Evolutionary conservation across 805 yeast genomes (phyloP), one percentile per base, ranked within the genome.

Genomic region (Starmera dryadoides): DNA sequence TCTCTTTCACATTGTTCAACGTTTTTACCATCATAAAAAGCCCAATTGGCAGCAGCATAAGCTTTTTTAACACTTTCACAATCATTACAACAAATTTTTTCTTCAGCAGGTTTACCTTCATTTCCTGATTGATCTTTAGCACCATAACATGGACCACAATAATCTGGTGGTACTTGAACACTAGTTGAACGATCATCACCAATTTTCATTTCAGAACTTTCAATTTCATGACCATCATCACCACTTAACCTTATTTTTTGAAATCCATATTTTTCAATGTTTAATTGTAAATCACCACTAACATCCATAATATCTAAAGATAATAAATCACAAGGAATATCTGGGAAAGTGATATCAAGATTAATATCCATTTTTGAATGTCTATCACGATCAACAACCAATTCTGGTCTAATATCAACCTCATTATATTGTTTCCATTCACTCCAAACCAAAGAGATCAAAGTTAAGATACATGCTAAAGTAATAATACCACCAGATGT

Each of bases 81-180:
- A 21, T 83, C 74, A 57, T 87, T 83, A 64, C 98, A 91, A 63
- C 96, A 87, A 21, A 70, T 60, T 43, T 66, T 64, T 44, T 75
- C 69, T 16, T 65, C 58, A 25, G 28, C n/a, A 10, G 28, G 28
- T n/a, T 25, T 25, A 4, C 12, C 28, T 4, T 14, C 66, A 46
- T 75, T 76, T 16, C 60, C 63, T 0, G 61, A 46, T 58, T 83
- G 91, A 46, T 79, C 28, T 77, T 68, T 58, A 2, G 95, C 82
- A 1, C 96, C 96, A 57, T 86, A 89, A 65, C 98, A 91, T 1
- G 94, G 71, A 5, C 97, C 98, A 69, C 96, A 88, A 53, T 78
- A 75, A 28, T 69, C 69, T 4, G 59, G 61, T 28, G 69, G 69
- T 8, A 39, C 40, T 2, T 50, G 45, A 8, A 43, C 46, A 11